These are phyloP conservation scores for Sclerotinia sclerotiorum DNA, from an alignment of 2,329 filamentous ascomycete genomes.

Conservation along the genomic window DNA sequence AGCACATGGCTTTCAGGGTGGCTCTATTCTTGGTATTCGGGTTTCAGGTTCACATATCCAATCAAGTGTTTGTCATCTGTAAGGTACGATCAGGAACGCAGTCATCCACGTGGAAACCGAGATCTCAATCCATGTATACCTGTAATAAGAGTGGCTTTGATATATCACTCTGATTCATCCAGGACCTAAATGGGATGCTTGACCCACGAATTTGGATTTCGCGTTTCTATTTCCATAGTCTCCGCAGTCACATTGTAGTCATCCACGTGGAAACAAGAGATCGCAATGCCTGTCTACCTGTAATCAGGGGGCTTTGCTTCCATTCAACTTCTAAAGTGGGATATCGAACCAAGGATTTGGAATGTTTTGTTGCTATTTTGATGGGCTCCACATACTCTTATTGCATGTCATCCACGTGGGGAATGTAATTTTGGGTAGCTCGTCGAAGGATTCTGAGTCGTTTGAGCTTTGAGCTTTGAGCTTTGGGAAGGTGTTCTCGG, in stretches of 20 bases:
- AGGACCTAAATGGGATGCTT: not conserved
- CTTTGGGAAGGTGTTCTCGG: not conserved
- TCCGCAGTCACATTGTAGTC: not conserved
- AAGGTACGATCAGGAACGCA: slow-evolving; percentile 10
- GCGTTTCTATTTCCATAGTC: slow-evolving; percentile 11
- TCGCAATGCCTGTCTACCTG: not conserved
- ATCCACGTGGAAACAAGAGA: slow-evolving; percentile 13
- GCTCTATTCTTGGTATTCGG: not conserved
- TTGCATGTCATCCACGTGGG: slow-evolving; percentile 13
- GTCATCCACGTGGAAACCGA: slow-evolving; percentile 17
- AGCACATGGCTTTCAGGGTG: slow-evolving; percentile 13
- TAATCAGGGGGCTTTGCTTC: not conserved
- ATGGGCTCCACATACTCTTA: not conserved
- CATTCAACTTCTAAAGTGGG: not conserved
- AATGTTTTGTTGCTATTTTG: slow-evolving; percentile 9
- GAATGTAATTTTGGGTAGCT: not conserved
- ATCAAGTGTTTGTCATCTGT: not conserved
- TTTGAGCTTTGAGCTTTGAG: slow-evolving; percentile 2
- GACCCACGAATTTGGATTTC: slow-evolving; percentile 10
- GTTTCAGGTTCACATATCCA: not conserved
- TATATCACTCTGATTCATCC: too few species aligned
- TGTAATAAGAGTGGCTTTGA: not conserved
- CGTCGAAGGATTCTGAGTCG: slow-evolving; percentile 5
- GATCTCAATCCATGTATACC: not conserved
- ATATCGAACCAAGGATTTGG: slow-evolving; percentile 11